phyloP scores from a whole-genome alignment of 768 basidiomycete genomes.

The Thelephora ganbajun region DNA sequence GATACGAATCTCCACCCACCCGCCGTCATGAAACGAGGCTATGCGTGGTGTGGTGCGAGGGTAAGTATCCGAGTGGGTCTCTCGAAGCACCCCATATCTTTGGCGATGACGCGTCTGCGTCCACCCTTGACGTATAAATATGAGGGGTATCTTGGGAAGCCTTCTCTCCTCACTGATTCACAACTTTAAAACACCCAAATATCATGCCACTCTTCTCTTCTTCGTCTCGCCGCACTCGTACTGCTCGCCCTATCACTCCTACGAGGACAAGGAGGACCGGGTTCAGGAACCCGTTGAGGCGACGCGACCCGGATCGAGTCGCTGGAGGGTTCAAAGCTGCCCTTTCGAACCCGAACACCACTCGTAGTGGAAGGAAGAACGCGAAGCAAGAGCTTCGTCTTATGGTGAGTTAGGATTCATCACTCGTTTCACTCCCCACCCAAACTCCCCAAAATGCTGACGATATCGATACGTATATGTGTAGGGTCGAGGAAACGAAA shows the following conservation, averaged over 20 bases:
- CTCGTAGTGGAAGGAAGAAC: slow-evolving; percentile 26
- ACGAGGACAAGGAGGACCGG: slow-evolving; percentile 5
- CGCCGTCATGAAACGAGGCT: too few relatives aligned
- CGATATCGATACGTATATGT: neutral
- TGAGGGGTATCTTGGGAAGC: neutral
- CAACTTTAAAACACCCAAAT: neutral
- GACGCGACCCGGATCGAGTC: slow-evolving; percentile 27
- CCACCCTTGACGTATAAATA: neutral
- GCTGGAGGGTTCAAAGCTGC: slow-evolving; percentile 37
- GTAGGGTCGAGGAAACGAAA: slow-evolving; percentile 27
- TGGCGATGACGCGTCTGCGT: too few relatives aligned
- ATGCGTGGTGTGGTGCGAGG: too few relatives aligned
- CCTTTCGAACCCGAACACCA: slow-evolving; percentile 37
- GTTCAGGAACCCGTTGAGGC: slow-evolving; percentile 5
- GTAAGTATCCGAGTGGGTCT: too few relatives aligned
- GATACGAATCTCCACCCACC: too few relatives aligned
- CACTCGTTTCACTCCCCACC: too few relatives aligned
- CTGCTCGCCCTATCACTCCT: slow-evolving; percentile 1
- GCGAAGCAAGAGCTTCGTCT: slow-evolving; percentile 29
- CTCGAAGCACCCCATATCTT: too few relatives aligned
- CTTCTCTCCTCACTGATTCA: neutral
- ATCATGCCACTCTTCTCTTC: neutral
- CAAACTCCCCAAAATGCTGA: neutral
- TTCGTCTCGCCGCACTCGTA: neutral
- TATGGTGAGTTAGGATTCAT: slow-evolving; percentile 36